Evolutionary conservation across 2,329 filamentous ascomycete species (phyloP), one percentile per base, ranked within the genome.

Genomic region (Fusarium sublunatum): DNA sequence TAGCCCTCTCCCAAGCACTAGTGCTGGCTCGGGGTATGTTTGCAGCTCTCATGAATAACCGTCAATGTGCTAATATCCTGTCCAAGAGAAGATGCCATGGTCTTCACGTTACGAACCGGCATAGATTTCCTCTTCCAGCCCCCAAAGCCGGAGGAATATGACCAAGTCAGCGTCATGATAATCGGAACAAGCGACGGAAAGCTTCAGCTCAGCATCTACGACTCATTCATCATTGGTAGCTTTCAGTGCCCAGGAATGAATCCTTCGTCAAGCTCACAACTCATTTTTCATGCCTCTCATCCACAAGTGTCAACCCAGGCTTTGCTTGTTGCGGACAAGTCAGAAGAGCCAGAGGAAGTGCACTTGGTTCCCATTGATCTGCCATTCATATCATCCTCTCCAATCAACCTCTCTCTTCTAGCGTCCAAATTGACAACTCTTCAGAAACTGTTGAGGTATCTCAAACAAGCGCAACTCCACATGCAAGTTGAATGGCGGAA

Each of bases 341-440:
- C 62, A 6, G 58, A 63, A 7, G 70, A 70, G 12, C 70, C 75
- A 5, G 63, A 74, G 13, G 74, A 79, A 6, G 69, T 79, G 2
- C 72, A 86, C 57, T 77, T 94, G n/a, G 80, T 93, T 0, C 91
- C 91, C 1, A 86, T 96, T 73, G 91, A 96, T 67, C 80, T 97
- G n/a, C 87, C 89, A 0, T 96, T 97, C 71, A 86, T 96, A 43
- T 88, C 88, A 4, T 88, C 88, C 12, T 89, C 88, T 3, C 91
- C 91, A 4, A 86, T 93, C 53, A 91, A 96, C 70, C 80, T 98
- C 3, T 91, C 93, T 26, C 82, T 97, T 5, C 82, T 98, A 11
- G 90, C 93, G 1, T 92, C 90, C 13, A 96, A 96, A 70, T 90
- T 92, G 5, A 96, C 93, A 1, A 91, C 92, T 39, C 77, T 98